Percentiles rank a stretch among this genome's conserved stretches.
Evolutionary conservation across 2,329 filamentous ascomycete genomes (phyloP).

Genomic region (Alternaria incomplexa): DNA sequence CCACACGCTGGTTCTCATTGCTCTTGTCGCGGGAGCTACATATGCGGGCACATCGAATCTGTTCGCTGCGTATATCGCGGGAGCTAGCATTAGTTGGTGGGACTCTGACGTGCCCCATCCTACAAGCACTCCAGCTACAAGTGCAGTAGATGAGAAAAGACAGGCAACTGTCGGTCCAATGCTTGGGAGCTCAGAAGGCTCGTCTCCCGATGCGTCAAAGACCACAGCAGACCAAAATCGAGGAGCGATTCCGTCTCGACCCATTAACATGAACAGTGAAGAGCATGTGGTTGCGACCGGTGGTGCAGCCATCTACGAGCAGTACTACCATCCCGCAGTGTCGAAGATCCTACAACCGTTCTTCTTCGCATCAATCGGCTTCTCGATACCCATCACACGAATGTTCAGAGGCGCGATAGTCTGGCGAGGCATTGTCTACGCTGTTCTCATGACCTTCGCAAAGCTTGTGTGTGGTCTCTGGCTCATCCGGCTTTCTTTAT

Average conservation of each 20-base stretch:
- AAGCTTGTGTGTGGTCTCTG: conserved; percentile 52
- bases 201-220: not conserved
- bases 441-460: conserved; percentile 69
- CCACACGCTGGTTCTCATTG: conserved; percentile 60
- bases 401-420: conserved; percentile 70
- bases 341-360: conserved; percentile 68
- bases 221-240: not conserved
- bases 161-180: not conserved
- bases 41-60: conserved; percentile 69
- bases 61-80: conserved; percentile 66
- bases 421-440: conserved; percentile 77
- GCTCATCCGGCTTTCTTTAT: conserved; percentile 46
- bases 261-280: not conserved
- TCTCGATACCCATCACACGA: conserved; percentile 74
- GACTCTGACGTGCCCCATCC: conserved; percentile 50
- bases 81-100: conserved; percentile 67
- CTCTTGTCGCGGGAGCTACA: conserved; percentile 57
- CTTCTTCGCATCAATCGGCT: conserved; percentile 79
- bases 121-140: not conserved
- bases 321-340: conserved; percentile 55
- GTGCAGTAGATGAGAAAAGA: not conserved
- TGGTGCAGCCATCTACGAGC: conserved; percentile 50
- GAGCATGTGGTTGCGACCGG: conserved; percentile 10
- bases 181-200: not conserved
- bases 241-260: not conserved